These are phyloP conservation scores for Talaromyces amestolkiae DNA, from an alignment of 2,329 filamentous ascomycete species.

Conservation along the genomic window DNA sequence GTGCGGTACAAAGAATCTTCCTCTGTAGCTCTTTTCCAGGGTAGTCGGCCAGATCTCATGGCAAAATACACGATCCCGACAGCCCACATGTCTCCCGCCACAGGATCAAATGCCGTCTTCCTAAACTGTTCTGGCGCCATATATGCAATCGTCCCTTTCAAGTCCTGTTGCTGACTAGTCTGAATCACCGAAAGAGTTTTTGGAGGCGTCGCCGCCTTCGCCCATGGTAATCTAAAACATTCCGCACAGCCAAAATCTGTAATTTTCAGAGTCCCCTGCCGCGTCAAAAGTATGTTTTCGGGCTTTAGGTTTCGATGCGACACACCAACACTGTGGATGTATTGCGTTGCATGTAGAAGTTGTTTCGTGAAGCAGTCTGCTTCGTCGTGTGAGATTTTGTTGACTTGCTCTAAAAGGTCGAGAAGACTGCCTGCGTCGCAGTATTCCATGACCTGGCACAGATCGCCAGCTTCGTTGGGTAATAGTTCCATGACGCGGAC, in stretches of 20 bases:
- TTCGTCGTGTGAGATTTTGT: slow-evolving; percentile 72
- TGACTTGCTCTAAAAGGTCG: slow-evolving; percentile 73
- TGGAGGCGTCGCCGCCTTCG: not conserved
- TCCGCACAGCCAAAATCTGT: slow-evolving; percentile 66
- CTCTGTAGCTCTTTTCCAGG: slow-evolving; percentile 28
- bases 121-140: slow-evolving; percentile 69
- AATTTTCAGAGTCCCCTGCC: slow-evolving; percentile 78
- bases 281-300: slow-evolving; percentile 85
- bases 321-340: slow-evolving; percentile 80
- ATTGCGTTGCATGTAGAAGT: slow-evolving; percentile 29
- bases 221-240: slow-evolving; percentile 12
- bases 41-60: slow-evolving; percentile 26
- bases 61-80: slow-evolving; percentile 30
- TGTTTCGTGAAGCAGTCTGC: slow-evolving; percentile 88
- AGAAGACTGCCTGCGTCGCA: slow-evolving; percentile 85
- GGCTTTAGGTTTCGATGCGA: slow-evolving; percentile 94
- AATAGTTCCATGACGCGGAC: slow-evolving; percentile 29
- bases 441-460: slow-evolving; percentile 31
- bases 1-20: slow-evolving; percentile 29
- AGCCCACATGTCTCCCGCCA: slow-evolving; percentile 31
- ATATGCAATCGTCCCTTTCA: slow-evolving; percentile 71
- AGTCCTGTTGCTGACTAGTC: slow-evolving; percentile 22
- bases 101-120: slow-evolving; percentile 11
- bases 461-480: slow-evolving; percentile 27
- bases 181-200: not conserved